Evolutionary conservation across 306 rosid genomes (phyloP), one percentile per base, ranked within the genome.

Genomic region (Trifolium subterraneum): DNA sequence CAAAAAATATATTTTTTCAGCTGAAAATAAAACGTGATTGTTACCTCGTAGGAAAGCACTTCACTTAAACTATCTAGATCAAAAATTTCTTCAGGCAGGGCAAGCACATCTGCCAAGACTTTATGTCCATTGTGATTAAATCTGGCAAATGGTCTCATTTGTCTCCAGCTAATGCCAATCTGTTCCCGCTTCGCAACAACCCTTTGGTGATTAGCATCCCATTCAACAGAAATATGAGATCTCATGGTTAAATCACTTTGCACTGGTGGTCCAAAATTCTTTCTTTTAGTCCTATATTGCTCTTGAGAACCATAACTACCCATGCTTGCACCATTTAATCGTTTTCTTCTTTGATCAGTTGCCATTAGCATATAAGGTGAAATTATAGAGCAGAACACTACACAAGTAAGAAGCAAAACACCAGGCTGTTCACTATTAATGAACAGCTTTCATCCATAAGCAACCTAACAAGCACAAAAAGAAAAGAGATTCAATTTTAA

Each of bases 111-210:
- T 45, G 97, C 99, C 78, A 90, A 71, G 77, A 85, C 35, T 42
- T 80, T 77, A 76, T 80, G 82, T 14, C 81, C 86, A 64, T 71
- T 67, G 50, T 81, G 75, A 81, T 68, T 69, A 36, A 78, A 84
- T 75, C 70, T 73, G 27, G 72, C 20, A 84, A 77, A 88, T 42
- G 96, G 87, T 74, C 69, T 87, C 83, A 81, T 63, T 74, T 87
- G 80, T 82, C 90, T 92, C 97, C 93, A 78, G 68, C 87, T 85
- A 76, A 92, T 74, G 79, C 97, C 96, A 82, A 92, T 72, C 78
- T 94, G 99, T 45, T 92, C 95, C 85, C 82, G 80, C 86, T 89
- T 94, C 61, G 99, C 91, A 83, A 94, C 87, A 58, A 94, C 97
- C 75, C 22, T 87, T 77, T 84, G 86, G 78, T 90, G 88, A 82